Conservation (phyloP, 1,284 basidiomycete genomes). For the Mycena sp. region DNA sequence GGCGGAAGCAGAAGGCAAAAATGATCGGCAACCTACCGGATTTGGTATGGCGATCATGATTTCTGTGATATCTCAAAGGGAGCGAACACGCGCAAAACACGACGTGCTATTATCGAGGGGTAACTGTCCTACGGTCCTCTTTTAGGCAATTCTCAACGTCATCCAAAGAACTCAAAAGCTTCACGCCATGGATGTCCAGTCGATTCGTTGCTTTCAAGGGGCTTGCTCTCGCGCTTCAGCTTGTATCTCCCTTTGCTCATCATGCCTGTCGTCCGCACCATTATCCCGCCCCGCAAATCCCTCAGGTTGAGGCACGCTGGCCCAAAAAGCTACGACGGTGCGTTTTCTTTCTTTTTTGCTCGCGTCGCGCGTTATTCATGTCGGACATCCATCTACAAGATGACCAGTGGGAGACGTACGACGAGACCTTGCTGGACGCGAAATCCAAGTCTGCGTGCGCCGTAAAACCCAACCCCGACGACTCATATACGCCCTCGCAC, state of each 20-base stretch:
- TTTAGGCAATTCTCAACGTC: neutral
- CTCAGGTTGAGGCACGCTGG: constrained; percentile 12
- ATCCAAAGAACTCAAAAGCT: constrained; percentile 10
- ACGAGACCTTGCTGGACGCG: neutral
- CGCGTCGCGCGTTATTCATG: neutral
- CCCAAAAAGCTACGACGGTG: neutral
- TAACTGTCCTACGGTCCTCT: constrained; percentile 12
- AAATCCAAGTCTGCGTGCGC: neutral
- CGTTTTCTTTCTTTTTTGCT: neutral
- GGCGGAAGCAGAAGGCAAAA: too few relatives aligned
- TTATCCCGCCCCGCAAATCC: constrained; percentile 15
- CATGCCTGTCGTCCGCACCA: constrained; percentile 19
- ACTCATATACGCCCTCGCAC: neutral
- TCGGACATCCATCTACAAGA: constrained; percentile 4
- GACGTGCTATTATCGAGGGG: constrained; percentile 17
- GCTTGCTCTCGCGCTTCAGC: neutral
- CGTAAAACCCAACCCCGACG: constrained; percentile 4
- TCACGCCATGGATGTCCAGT: neutral
- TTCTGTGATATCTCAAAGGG: too few relatives aligned
- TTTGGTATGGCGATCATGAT: too few relatives aligned
- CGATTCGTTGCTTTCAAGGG: neutral
- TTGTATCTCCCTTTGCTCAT: neutral
- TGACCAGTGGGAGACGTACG: constrained; percentile 18
- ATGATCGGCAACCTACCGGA: too few relatives aligned
- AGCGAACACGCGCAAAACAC: too few relatives aligned